Percentiles rank a stretch among this genome's conserved stretches.
Evolutionary conservation across 2,329 filamentous ascomycete species (phyloP).

Genomic region (Penicillium hesseltinei): DNA sequence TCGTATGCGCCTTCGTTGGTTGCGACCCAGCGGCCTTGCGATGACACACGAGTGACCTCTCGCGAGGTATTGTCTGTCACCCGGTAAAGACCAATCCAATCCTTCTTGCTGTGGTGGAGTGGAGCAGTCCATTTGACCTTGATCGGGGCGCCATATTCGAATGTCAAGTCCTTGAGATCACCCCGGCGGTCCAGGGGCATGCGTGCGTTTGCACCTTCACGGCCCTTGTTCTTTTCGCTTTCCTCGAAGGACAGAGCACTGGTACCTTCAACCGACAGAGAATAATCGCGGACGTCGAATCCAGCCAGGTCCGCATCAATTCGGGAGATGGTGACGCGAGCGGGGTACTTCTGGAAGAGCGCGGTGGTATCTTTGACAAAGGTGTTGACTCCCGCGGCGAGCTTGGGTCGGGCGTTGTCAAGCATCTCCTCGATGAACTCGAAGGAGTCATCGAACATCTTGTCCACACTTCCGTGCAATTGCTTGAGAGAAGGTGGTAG

Average conservation of each 20-base stretch:
- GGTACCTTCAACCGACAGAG: constrained; percentile 69
- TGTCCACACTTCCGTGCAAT: constrained; percentile 83
- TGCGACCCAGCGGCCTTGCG: constrained; percentile 84
- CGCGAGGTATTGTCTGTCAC: constrained; percentile 89
- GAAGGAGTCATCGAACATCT: constrained; percentile 76
- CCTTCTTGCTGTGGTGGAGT: constrained; percentile 78
- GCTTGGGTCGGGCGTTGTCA: constrained; percentile 77
- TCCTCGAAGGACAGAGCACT: constrained; percentile 52
- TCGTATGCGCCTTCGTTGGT: constrained; percentile 76
- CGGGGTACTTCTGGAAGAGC: constrained; percentile 85
- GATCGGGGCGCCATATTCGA: constrained; percentile 89
- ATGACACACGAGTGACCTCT: constrained; percentile 78
- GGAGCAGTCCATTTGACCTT: constrained; percentile 89
- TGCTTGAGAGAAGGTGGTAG: constrained; percentile 79
- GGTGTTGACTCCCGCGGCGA: constrained; percentile 80
- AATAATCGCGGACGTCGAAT: constrained; percentile 76
- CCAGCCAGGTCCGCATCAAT: constrained; percentile 78
- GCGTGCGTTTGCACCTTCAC: constrained; percentile 69
- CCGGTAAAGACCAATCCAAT: constrained; percentile 96
- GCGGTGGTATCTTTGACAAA: constrained; percentile 85
- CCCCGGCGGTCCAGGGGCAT: constrained; percentile 60
- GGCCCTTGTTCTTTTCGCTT: constrained; percentile 63
- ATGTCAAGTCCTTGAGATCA: constrained; percentile 69
- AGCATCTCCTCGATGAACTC: constrained; percentile 90
- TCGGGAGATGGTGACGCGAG: constrained; percentile 77